Conservation (phyloP, 2,329 filamentous ascomycete species). For the Pseudophaeomoniella oleicola region DNA sequence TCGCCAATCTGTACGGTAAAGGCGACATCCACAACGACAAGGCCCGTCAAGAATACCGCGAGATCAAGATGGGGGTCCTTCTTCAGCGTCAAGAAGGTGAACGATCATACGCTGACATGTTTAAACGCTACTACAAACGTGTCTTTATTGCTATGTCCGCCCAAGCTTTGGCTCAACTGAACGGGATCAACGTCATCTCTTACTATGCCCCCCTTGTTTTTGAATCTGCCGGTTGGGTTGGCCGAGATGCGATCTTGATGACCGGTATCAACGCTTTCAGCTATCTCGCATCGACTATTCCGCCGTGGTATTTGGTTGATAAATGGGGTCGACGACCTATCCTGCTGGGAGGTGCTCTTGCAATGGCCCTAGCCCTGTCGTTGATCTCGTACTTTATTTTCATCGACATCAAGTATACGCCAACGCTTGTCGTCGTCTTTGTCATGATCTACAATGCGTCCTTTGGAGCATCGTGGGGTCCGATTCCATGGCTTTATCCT, state of each 20-base stretch:
- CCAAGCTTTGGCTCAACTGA: conserved; percentile 86
- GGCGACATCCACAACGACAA: conserved; percentile 90
- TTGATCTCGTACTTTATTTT: conserved; percentile 91
- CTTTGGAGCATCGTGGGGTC: conserved; percentile 95
- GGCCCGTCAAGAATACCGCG: conserved; percentile 88
- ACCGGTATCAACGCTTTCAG: conserved; percentile 89
- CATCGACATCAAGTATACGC: conserved; percentile 65
- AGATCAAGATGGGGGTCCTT: conserved; percentile 97
- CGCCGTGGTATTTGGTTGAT: conserved; percentile 95
- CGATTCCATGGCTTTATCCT: conserved; percentile 94
- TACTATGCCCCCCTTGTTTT: conserved; percentile 97
- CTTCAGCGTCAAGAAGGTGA: conserved; percentile 90
- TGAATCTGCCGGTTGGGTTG: conserved; percentile 89
- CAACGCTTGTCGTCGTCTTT: conserved; percentile 74
- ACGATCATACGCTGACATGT: conserved; percentile 85
- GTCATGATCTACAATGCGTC: conserved; percentile 98
- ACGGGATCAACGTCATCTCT: conserved; percentile 98
- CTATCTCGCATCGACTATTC: conserved; percentile 82
- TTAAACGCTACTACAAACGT: conserved; percentile 75
- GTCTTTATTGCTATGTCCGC: conserved; percentile 99
- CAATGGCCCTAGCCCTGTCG: conserved; percentile 79
- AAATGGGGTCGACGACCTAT: conserved; percentile 80
- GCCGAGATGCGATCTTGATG: conserved; percentile 86
- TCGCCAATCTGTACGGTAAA: conserved; percentile 90
- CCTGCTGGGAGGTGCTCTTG: conserved; percentile 72